Evolutionary conservation across 257 asterid species (phyloP).

Genomic region (Lycium barbarum): DNA sequence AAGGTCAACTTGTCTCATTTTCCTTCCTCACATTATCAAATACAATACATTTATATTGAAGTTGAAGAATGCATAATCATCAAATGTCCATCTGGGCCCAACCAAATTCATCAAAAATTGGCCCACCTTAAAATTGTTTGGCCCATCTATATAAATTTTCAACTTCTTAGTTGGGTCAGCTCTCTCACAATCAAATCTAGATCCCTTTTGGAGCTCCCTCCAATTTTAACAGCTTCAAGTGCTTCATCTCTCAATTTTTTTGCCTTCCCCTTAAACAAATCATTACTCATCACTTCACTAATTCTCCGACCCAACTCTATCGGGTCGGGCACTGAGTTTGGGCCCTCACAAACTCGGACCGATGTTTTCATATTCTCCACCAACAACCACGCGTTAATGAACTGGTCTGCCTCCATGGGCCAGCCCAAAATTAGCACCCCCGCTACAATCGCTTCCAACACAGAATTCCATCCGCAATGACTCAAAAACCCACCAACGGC

Average conservation of each 20-base stretch:
- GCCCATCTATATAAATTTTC: background rate
- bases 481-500: slow-evolving; percentile 69
- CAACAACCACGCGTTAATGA: slow-evolving; percentile 53
- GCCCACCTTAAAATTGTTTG: background rate
- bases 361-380: slow-evolving; percentile 57
- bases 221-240: slow-evolving; percentile 48
- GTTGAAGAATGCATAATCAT: background rate
- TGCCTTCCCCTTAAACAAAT: slow-evolving; percentile 44
- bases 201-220: slow-evolving; percentile 59
- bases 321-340: slow-evolving; percentile 57
- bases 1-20: background rate
- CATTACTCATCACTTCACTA: slow-evolving; percentile 49
- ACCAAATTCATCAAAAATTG: background rate
- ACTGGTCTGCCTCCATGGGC: slow-evolving; percentile 98
- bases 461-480: slow-evolving; percentile 90
- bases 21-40: background rate
- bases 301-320: slow-evolving; percentile 53
- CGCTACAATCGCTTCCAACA: slow-evolving; percentile 54
- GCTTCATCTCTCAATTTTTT: slow-evolving; percentile 57
- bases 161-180: slow-evolving; percentile 31
- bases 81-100: background rate
- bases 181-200: slow-evolving; percentile 54
- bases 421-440: slow-evolving; percentile 78
- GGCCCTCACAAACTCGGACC: slow-evolving; percentile 54
- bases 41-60: background rate